Evolutionary conservation across 805 yeast genomes (phyloP).

Genomic region (Cyberlindnera nakhonratchasimensis): DNA sequence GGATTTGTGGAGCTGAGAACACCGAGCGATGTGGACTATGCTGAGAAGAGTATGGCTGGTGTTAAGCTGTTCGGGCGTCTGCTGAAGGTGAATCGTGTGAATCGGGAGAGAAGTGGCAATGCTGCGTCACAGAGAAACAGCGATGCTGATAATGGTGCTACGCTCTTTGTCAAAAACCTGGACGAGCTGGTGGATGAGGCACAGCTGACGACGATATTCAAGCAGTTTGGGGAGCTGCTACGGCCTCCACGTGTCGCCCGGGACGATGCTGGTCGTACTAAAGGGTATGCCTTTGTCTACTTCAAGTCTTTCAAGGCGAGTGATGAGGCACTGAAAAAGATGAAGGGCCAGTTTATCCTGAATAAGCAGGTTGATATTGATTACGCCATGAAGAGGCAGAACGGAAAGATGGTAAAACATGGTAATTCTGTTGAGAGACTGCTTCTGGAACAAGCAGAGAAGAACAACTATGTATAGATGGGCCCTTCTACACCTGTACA

Average conservation of each 20-base stretch:
- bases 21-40: constrained; percentile 67
- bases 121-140: no score
- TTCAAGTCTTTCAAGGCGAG: constrained; percentile 63
- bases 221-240: constrained; percentile 62
- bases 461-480: constrained; percentile 10
- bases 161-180: constrained; percentile 65
- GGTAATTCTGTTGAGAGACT: constrained; percentile 9
- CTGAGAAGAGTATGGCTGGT: constrained; percentile 55
- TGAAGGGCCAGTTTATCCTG: constrained; percentile 69
- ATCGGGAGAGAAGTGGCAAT: constrained; percentile 1
- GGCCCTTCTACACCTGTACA: no score
- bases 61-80: constrained; percentile 57
- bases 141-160: constrained; percentile 51
- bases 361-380: constrained; percentile 57
- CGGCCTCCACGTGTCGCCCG: constrained; percentile 48
- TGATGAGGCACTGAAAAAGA: constrained; percentile 64
- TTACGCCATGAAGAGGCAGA: constrained; percentile 12
- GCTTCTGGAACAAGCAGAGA: constrained; percentile 9
- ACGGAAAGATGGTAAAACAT: constrained; percentile 12
- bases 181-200: constrained; percentile 63
- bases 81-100: constrained; percentile 54
- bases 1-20: constrained; percentile 77
- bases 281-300: constrained; percentile 60
- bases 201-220: constrained; percentile 47
- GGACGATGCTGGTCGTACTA: constrained; percentile 45